Evolutionary conservation across 2,329 filamentous ascomycete species (phyloP), one percentile per base, ranked within the genome.

Genomic region (Apiospora arundinis): DNA sequence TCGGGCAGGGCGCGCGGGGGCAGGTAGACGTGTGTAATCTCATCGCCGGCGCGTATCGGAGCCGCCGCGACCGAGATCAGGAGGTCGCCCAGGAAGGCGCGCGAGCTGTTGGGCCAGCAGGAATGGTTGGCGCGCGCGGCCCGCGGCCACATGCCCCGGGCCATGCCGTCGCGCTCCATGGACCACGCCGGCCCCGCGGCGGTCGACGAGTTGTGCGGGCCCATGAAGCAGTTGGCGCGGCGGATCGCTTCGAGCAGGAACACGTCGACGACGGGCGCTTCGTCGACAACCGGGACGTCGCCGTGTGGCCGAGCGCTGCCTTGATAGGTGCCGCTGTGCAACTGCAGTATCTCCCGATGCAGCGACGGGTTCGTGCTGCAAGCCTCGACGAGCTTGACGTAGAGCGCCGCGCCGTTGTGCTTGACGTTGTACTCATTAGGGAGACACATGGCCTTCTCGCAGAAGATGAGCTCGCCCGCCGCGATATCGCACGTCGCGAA

Each of bases 361-460:
- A 82, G 74, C 0, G 80, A 81, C 0, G 83, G 82, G 72, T 83
- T 84, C 74, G 84, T 80, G 69, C 76, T 77, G 60, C 84, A 79
- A 48, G 83, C 81, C 37, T 81, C 78, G 3, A 83, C 79, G 68
- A 83, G 79, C 6, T 79, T 76, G 67, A 84, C 82, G 75, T 83
- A 84, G 1, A 85, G 81, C 67, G 85, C 83, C 0, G 82, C 82
- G 7, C 83, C 83, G 46, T 84, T 78, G 32, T 81, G 79, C 14
- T 80, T 73, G 25, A 78, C 78, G 72, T 84, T 82, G 75, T 84
- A 83, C 70, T 83, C 80, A 80, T 83, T 85, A 0, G 82, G 81
- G 69, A 82, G 79, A 46, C 80, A 78, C 28, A 81, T 77, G 0
- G 83, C 82, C 74, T 84, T 85, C 72, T 85, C 85, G 46, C 79